Base-by-base conservation (phyloP, 441 rosid genomes). In the Capsella rubella region DNA sequence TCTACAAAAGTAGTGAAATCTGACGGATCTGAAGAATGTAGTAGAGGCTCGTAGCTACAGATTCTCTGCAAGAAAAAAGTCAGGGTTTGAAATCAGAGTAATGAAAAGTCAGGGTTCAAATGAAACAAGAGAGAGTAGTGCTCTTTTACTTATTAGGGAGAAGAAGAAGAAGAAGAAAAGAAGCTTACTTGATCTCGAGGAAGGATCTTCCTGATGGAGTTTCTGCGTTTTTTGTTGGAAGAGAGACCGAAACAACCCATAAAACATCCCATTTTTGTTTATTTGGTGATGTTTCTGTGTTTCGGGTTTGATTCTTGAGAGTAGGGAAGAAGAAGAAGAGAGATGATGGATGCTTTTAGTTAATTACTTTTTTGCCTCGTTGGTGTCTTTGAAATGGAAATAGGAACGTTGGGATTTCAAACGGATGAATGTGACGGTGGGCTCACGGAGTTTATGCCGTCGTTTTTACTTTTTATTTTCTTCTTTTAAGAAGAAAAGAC, bases 161-260 rank as follows among this genome's bases (percentile, higher is more conserved):
- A n/a, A 21, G 25, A 21, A 21, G 16, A n/a, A 25, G 1, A 2
- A 6, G 21, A 53, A 28, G 1, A 4, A 6, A 31, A 62, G 18
- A 53, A 42, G 50, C 84, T 80, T 85, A 90, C 96, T 51, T 81
- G 89, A 69, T 85, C 83, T 75, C 84, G 79, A 32, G 86, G 82
- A 21, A 80, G 82, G 79, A 84, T 73, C 63, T 75, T 72, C 37
- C 55, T 76, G 61, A 78, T 81, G 11, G 87, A 82, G 39, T 82
- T 87, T 81, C 90, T 79, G 8, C 85, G 87, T 69, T 83, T 87
- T 73, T 87, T 81, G 77, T 80, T 89, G 18, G 83, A 74, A 65
- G 96, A 81, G 58, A 90, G 69, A 35, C 97, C 93, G 60, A 92
- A 92, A 75, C 96, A 92, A 27, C 89, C 88, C 45, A 86, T 84